Evolutionary conservation across 352 stramenopile genomes (phyloP).

Genomic region (Phytopythium oedochilum): DNA sequence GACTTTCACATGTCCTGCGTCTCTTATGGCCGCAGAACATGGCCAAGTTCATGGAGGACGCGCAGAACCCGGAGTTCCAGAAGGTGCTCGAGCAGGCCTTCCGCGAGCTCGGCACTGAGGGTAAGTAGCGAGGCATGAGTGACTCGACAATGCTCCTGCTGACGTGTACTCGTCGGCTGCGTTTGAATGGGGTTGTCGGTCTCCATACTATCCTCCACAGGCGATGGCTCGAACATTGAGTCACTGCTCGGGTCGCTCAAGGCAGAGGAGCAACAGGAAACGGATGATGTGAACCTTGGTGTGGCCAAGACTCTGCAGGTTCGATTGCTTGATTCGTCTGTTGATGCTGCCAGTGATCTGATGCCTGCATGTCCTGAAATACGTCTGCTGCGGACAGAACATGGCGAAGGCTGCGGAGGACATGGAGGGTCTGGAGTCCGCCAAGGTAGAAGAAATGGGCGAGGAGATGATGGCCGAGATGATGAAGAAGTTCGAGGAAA

Average conservation of each 20-base stretch:
- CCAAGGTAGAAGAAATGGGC: conserved; percentile 85
- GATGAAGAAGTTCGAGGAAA: conserved; percentile 94
- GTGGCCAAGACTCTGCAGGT: conserved; percentile 86
- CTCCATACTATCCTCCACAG: conserved; percentile 13
- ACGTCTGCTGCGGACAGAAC: conserved; percentile 29
- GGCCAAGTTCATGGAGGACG: conserved; percentile 81
- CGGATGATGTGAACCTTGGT: conserved; percentile 73
- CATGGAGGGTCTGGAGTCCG: conserved; percentile 79
- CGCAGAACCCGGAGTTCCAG: conserved; percentile 85
- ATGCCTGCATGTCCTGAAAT: not conserved
- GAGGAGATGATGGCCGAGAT: conserved; percentile 96
- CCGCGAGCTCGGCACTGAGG: conserved; percentile 67
- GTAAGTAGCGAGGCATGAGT: too few species aligned
- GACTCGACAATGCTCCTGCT: too few species aligned
- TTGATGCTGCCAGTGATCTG: conserved; percentile 3
- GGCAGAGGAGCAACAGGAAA: conserved; percentile 34
- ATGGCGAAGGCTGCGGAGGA: conserved; percentile 87
- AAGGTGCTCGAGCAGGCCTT: conserved; percentile 84
- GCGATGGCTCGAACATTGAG: conserved; percentile 62
- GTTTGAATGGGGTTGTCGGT: too few species aligned
- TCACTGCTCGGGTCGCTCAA: conserved; percentile 64
- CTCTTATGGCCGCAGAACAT: conserved; percentile 46
- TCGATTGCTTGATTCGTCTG: not conserved
- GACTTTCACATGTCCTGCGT: not conserved
- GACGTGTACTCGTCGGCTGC: too few species aligned